Base-by-base conservation (phyloP, 164 flowering plant genomes). In the Macadamia integrifolia region DNA sequence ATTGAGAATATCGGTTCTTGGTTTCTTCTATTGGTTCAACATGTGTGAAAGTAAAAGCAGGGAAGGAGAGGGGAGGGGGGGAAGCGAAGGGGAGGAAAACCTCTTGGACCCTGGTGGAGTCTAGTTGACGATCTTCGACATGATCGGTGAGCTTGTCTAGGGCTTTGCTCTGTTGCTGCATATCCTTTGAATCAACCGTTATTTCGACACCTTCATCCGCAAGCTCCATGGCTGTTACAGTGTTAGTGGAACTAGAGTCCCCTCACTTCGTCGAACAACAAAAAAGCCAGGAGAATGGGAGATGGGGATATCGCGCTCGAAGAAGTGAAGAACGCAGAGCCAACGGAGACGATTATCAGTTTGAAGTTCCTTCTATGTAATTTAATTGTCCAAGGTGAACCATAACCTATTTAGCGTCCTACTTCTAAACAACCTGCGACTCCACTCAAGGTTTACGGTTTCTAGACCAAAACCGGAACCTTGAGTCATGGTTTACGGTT, bases 101-200 rank as follows among this genome's bases (percentile, higher is more conserved):
- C 89, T 86, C 86, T 69, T 92, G 97, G 57, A 89, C 98, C 28
- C 99, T 86, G 53, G 92, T 72, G 65, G 96, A 92, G 66, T 92
- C 82, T 72, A 94, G 96, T 78, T 94, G 99, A 64, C 97, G 98
- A 77, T 94, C 99, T 74, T 94, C 98, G 71, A 94, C 99, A 70
- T 81, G 98, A 75, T 94, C 98, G 42, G 99, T 94, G 76, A 94
- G 97, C 84, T 89, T 94, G 75, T 94, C 99, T 35, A 94, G 78
- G 40, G 98, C 99, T 76, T 92, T 94, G 87, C 92, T 92, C 80
- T 94, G 99, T 69, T 92, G 92, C 81, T 89, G 99, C 72, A 92
- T 68, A 74, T 92, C 99, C 80, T 92, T 94, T 0, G 99, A 94
- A 67, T 94, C 98, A 17, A 76, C 85, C 44, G 80, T 60, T 61